phyloP scores from a whole-genome alignment of 2,329 filamentous ascomycete species.

The Ceratocystis harringtonii region DNA sequence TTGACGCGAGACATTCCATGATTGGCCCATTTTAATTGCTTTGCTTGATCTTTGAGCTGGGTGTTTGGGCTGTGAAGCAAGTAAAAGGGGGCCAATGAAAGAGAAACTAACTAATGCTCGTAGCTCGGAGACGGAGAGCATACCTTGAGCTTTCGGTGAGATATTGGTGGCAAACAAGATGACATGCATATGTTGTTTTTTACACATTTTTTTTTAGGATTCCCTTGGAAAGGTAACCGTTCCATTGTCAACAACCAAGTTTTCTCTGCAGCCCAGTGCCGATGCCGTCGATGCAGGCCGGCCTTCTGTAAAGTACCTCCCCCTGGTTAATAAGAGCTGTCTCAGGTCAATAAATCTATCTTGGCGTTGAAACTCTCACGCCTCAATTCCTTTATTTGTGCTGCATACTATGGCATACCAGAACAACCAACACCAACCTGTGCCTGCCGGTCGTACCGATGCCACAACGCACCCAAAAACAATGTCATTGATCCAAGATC shows the following conservation, averaged over 20 bases:
- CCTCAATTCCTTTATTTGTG: background rate
- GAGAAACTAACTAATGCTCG: background rate
- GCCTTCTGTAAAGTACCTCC: background rate
- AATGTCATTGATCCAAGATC: background rate
- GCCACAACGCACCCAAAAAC: background rate
- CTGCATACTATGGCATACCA: background rate
- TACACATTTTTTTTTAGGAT: background rate
- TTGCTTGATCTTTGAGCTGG: background rate
- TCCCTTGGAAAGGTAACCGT: background rate
- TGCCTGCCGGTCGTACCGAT: background rate
- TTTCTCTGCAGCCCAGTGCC: too few relatives aligned
- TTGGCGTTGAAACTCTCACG: background rate
- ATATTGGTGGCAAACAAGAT: background rate
- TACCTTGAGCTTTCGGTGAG: too few relatives aligned
- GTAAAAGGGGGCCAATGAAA: background rate
- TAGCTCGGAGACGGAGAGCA: background rate
- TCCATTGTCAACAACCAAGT: background rate
- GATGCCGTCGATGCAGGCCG: background rate
- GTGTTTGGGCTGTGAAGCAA: background rate
- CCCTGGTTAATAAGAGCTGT: background rate
- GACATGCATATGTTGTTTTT: background rate
- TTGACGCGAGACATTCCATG: background rate
- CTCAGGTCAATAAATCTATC: background rate
- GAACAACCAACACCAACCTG: background rate
- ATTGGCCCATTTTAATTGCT: background rate